phyloP scores from a whole-genome alignment of 2,329 filamentous ascomycete genomes.

The Microdochium trichocladiopsis region DNA sequence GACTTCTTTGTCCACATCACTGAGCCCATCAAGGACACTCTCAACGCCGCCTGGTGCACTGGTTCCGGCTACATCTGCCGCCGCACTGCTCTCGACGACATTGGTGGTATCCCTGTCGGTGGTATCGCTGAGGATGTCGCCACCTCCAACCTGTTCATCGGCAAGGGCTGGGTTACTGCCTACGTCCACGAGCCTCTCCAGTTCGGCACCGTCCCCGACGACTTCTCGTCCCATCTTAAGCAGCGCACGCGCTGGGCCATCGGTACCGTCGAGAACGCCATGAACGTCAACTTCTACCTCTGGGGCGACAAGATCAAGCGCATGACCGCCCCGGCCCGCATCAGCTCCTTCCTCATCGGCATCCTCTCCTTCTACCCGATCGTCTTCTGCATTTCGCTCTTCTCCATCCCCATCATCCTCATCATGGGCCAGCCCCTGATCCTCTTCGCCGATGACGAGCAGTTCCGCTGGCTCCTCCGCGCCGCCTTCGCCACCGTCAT shows the following conservation, averaged over 20 bases:
- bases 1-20: slow-evolving; percentile 51
- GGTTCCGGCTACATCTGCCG: slow-evolving; percentile 56
- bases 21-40: slow-evolving; percentile 39
- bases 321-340: slow-evolving; percentile 50
- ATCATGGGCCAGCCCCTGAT: slow-evolving; percentile 49
- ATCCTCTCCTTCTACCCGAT: slow-evolving; percentile 49
- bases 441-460: slow-evolving; percentile 41
- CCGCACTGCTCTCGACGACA: slow-evolving; percentile 50
- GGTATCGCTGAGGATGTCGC: slow-evolving; percentile 55
- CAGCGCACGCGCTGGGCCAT: slow-evolving; percentile 51
- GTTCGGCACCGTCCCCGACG: slow-evolving; percentile 52
- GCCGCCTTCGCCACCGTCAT: slow-evolving; percentile 44
- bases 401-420: slow-evolving; percentile 52
- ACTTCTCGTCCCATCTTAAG: slow-evolving; percentile 46
- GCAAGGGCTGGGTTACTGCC: slow-evolving; percentile 54
- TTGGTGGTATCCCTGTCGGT: slow-evolving; percentile 54
- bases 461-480: slow-evolving; percentile 53
- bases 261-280: slow-evolving; percentile 49
- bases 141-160: slow-evolving; percentile 51
- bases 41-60: slow-evolving; percentile 55
- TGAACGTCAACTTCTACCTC: slow-evolving; percentile 54
- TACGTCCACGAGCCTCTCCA: slow-evolving; percentile 54
- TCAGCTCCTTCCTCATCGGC: slow-evolving; percentile 51
- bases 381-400: slow-evolving; percentile 44
- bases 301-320: slow-evolving; percentile 43